These are phyloP conservation scores for Actinomucor elegans DNA, from an alignment of 371 early-diverging fungal genomes.

Conservation along the genomic window DNA sequence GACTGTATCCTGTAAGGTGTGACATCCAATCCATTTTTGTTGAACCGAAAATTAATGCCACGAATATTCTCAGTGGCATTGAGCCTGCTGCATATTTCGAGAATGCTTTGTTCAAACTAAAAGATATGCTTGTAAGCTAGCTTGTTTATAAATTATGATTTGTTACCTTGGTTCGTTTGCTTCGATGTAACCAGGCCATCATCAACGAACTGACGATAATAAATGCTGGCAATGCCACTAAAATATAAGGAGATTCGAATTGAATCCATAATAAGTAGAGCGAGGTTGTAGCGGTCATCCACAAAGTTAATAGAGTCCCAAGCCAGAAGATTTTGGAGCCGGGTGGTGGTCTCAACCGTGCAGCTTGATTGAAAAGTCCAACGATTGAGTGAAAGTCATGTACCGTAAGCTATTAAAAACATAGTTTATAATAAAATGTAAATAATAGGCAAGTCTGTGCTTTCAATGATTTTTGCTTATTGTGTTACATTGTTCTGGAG, in stretches of 20 bases:
- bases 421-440: conserved; percentile 7
- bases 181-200: conserved; percentile 24
- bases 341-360: conserved; percentile 27
- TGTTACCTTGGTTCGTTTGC: conserved; percentile 25
- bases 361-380: conserved; percentile 32
- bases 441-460: conserved; percentile 12
- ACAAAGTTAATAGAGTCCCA: conserved; percentile 14
- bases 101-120: conserved; percentile 43
- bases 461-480: neutral
- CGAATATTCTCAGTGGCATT: conserved; percentile 54
- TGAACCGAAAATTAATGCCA: conserved; percentile 44
- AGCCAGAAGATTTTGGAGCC: conserved; percentile 26
- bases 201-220: conserved; percentile 21
- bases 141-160: neutral
- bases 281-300: conserved; percentile 21
- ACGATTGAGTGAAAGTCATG: conserved; percentile 35
- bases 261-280: conserved; percentile 24
- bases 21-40: conserved; percentile 24
- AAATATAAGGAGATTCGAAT: conserved; percentile 8
- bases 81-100: conserved; percentile 37
- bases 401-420: conserved; percentile 25
- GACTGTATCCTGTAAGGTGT: conserved; percentile 4
- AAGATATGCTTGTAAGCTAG: neutral
- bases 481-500: conserved; percentile 35
- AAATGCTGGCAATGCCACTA: conserved; percentile 22